These are phyloP conservation scores for Candida incommunis DNA, from an alignment of 805 yeast genomes.

Conservation along the genomic window DNA sequence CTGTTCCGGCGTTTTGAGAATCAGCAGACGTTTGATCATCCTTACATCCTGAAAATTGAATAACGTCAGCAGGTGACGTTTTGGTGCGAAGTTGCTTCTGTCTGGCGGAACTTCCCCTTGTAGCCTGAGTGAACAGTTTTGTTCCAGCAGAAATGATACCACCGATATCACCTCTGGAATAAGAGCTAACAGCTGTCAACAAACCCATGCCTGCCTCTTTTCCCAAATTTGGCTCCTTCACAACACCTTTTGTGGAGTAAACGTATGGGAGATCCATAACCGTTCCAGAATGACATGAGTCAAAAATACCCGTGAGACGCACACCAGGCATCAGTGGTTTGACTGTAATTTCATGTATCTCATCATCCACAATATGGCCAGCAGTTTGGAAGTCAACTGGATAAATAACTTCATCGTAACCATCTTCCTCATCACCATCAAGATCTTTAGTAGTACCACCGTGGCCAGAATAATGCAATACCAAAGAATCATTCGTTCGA, in stretches of 20 bases:
- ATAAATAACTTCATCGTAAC: slow-evolving; percentile 56
- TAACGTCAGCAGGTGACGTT: slow-evolving; percentile 63
- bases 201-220: slow-evolving; percentile 63
- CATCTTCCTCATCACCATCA: slow-evolving; percentile 66
- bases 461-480: slow-evolving; percentile 79
- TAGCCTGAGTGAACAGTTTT: slow-evolving; percentile 20
- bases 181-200: slow-evolving; percentile 41
- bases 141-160: slow-evolving; percentile 19
- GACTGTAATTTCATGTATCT: slow-evolving; percentile 59
- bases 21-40: slow-evolving; percentile 79
- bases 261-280: slow-evolving; percentile 67
- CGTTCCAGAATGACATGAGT: slow-evolving; percentile 79
- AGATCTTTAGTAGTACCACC: slow-evolving; percentile 62
- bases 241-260: slow-evolving; percentile 70
- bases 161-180: slow-evolving; percentile 45
- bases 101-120: slow-evolving; percentile 24
- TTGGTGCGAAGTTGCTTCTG: slow-evolving; percentile 38
- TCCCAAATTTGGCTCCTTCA: slow-evolving; percentile 68
- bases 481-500: slow-evolving; percentile 59
- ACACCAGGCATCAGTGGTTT: slow-evolving; percentile 57
- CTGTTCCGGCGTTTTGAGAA: slow-evolving; percentile 52
- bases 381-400: slow-evolving; percentile 56
- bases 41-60: slow-evolving; percentile 67
- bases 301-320: slow-evolving; percentile 66
- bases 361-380: slow-evolving; percentile 64